A percentile compares a stretch with the other conserved stretches of the same genome.
phyloP scores from a whole-genome alignment of 1,139 yeast genomes.

The Geotrichum candidum region DNA sequence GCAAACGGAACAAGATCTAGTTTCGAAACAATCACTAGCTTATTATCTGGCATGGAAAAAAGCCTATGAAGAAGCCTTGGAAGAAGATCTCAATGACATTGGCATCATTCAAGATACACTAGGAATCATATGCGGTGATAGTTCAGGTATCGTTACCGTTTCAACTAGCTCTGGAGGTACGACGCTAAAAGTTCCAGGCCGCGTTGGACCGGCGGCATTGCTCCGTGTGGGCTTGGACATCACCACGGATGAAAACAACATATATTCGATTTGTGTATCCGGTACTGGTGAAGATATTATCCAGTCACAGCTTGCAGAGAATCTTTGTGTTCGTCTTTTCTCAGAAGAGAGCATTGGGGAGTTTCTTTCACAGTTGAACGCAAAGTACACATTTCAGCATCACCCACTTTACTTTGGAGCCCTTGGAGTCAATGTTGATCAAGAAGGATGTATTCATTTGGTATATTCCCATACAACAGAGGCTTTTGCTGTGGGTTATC shows the following conservation, averaged over 20 bases:
- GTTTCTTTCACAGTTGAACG: background rate
- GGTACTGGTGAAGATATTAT: constrained; percentile 39
- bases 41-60: constrained; percentile 24
- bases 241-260: background rate
- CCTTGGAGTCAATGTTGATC: constrained; percentile 17
- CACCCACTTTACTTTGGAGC: constrained; percentile 25
- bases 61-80: constrained; percentile 5
- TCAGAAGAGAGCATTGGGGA: background rate
- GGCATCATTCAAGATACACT: constrained; percentile 32
- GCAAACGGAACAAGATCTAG: constrained; percentile 20
- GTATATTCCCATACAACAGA: constrained; percentile 27
- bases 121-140: constrained; percentile 36
- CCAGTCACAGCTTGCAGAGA: constrained; percentile 25
- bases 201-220: constrained; percentile 41
- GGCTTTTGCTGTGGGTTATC: constrained; percentile 24
- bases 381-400: constrained; percentile 20
- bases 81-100: background rate
- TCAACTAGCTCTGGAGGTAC: constrained; percentile 40
- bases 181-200: constrained; percentile 34
- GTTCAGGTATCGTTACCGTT: constrained; percentile 26
- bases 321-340: constrained; percentile 4
- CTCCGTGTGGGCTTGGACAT: constrained; percentile 33
- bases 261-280: constrained; percentile 26
- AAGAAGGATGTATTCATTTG: constrained; percentile 12
- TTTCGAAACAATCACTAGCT: constrained; percentile 21